phyloP scores from a whole-genome alignment of 129 eudicot genomes.

The sunflower (Helianthus annuus) region HanXRQr2.0-SUNRISE NC_035443.2:128783857-128784356 shows the following conservation, averaged over 20 bases:
- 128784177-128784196: too few species aligned
- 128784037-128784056: conserved; percentile 65
- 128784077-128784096: background rate
- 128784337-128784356: too few species aligned
- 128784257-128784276: too few species aligned
- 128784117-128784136: too few species aligned
- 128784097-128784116: background rate
- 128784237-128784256: too few species aligned
- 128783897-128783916: conserved; percentile 67
- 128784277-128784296: too few species aligned
- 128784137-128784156: too few species aligned
- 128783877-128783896: conserved; percentile 98
- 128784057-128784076: background rate
- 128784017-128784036: conserved; percentile 92
- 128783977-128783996: conserved; percentile 68
- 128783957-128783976: conserved; percentile 73
- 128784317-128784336: too few species aligned
- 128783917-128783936: conserved; percentile 87
- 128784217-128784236: too few species aligned
- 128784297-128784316: too few species aligned
- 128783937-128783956: conserved; percentile 82
- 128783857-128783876: conserved; percentile 84
- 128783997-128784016: conserved; percentile 68
- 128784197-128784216: too few species aligned
- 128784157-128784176: too few species aligned